Conservation (phyloP, 305 asterid genomes). For the Stenogyne calaminthoides region DNA sequence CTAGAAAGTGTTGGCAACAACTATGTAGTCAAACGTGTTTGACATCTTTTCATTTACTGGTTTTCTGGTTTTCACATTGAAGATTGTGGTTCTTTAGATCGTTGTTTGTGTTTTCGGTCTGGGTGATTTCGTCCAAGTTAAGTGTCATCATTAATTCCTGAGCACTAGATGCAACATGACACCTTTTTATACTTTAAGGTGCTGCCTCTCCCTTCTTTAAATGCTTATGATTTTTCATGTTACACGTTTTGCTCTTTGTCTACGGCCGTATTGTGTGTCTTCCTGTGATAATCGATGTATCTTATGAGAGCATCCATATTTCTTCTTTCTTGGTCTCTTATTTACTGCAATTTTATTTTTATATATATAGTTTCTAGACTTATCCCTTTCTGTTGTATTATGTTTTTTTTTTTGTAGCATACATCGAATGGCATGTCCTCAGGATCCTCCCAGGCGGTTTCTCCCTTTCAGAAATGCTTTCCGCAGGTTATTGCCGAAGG, state of each 20-base stretch:
- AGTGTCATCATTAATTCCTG: too few relatives aligned
- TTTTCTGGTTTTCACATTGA: neutral
- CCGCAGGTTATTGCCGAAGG: conserved; percentile 54
- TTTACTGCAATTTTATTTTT: neutral
- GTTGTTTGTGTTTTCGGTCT: neutral
- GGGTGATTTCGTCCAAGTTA: neutral
- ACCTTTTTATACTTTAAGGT: too few relatives aligned
- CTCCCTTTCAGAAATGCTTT: conserved; percentile 69
- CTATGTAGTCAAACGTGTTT: neutral
- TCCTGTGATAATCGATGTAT: neutral
- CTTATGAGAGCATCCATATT: neutral
- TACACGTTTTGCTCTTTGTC: neutral
- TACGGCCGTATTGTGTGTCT: neutral
- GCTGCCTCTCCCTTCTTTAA: too few relatives aligned
- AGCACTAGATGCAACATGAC: too few relatives aligned
- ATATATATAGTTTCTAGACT: neutral
- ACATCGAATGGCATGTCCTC: conserved; percentile 54
- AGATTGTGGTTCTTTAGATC: neutral
- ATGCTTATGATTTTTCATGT: neutral
- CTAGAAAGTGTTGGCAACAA: neutral
- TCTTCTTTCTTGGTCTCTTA: neutral
- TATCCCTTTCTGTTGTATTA: neutral
- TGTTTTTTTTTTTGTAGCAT: conserved; percentile 5
- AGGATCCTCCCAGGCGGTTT: conserved; percentile 50
- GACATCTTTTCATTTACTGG: neutral